Evolutionary conservation across 106 monocot genomes (phyloP).

Genomic region (Alisma plantagoaquatica): DNA sequence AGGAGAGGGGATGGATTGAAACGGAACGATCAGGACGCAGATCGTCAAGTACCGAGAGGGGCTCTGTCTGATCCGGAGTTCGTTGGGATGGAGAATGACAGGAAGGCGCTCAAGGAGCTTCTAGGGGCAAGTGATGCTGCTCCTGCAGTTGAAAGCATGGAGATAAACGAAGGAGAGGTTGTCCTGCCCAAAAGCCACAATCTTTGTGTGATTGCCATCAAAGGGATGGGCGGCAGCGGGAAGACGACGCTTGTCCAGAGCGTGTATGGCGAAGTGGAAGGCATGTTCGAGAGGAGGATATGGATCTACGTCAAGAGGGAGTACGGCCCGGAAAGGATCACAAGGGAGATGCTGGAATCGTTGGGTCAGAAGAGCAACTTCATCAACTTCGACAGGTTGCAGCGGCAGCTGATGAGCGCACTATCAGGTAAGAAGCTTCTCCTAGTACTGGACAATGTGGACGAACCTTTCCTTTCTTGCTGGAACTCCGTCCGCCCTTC

Average conservation of each 20-base stretch:
- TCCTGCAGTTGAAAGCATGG: not conserved
- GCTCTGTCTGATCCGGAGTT: not conserved
- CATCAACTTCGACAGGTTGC: conserved; percentile 11
- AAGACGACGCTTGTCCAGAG: conserved; percentile 24
- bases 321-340: conserved; percentile 11
- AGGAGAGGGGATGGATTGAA: too few species aligned
- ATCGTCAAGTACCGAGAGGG: too few species aligned
- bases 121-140: not conserved
- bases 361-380: not conserved
- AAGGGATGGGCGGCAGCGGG: conserved; percentile 28
- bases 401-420: not conserved
- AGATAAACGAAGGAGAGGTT: too few species aligned
- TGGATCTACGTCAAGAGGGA: conserved; percentile 23
- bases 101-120: too few species aligned
- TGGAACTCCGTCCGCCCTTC: conserved; percentile 12
- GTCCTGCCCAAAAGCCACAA: too few species aligned
- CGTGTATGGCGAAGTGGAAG: conserved; percentile 6
- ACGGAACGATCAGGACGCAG: not conserved
- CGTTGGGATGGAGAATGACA: not conserved
- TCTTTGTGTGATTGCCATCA: too few species aligned
- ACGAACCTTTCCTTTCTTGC: conserved; percentile 5
- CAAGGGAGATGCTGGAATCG: conserved; percentile 9
- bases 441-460: conserved; percentile 13
- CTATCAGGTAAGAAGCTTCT: conserved; percentile 10
- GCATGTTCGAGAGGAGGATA: conserved; percentile 5